Evolutionary conservation across 163 green algal genomes (phyloP).

Genomic region (Picocystis sp.): DNA sequence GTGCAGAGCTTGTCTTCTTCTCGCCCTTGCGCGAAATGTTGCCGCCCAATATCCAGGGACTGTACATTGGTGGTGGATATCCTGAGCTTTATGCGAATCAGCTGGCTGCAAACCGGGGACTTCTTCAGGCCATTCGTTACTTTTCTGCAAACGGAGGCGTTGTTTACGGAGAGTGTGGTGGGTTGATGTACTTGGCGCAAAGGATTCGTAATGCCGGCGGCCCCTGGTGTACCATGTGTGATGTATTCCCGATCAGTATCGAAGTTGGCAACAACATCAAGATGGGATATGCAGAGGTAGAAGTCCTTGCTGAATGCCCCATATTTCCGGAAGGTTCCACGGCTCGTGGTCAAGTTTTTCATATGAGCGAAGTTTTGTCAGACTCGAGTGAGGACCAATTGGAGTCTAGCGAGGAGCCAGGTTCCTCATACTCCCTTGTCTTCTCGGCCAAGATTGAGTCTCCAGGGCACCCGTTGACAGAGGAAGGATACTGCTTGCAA

Average conservation of each 20-base stretch:
- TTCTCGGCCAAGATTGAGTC: background rate
- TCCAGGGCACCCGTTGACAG: conserved; percentile 17
- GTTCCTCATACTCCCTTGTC: background rate
- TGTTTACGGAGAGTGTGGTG: conserved; percentile 69
- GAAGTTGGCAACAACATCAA: conserved; percentile 28
- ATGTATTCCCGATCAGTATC: conserved; percentile 68
- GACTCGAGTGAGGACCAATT: conserved; percentile 10
- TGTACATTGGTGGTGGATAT: conserved; percentile 69
- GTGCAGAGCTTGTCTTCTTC: conserved; percentile 68
- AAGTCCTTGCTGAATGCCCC: conserved; percentile 19
- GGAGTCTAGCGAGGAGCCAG: background rate
- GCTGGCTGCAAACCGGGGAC: conserved; percentile 41
- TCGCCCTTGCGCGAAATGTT: conserved; percentile 54
- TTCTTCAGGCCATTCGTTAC: conserved; percentile 41
- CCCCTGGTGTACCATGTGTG: conserved; percentile 21
- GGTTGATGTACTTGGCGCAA: conserved; percentile 60
- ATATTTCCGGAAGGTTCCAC: conserved; percentile 39
- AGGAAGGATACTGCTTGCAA: conserved; percentile 45
- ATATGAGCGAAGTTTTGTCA: conserved; percentile 55
- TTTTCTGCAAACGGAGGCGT: conserved; percentile 67
- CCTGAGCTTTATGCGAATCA: conserved; percentile 43
- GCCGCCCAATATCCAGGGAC: conserved; percentile 35
- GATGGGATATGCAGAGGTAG: conserved; percentile 60
- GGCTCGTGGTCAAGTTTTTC: conserved; percentile 44
- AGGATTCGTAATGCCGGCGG: conserved; percentile 18